Conservation (phyloP, 2,329 filamentous ascomycete genomes). For the Ceratocystis cubensis region DNA sequence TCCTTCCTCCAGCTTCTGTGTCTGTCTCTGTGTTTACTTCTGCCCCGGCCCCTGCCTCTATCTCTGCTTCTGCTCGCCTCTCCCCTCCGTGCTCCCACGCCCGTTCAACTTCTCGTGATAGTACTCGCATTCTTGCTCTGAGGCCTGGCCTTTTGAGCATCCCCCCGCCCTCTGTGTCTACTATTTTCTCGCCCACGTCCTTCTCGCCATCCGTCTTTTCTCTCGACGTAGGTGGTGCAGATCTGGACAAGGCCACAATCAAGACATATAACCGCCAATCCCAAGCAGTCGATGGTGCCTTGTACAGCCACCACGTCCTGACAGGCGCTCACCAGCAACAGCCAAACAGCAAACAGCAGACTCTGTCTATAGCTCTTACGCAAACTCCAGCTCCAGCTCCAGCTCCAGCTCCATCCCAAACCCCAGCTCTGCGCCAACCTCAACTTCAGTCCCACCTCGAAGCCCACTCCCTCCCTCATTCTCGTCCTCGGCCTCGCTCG, state of each 20-base stretch:
- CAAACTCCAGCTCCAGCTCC: neutral
- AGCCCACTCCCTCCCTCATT: neutral
- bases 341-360: too few relatives aligned
- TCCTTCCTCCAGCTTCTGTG: neutral
- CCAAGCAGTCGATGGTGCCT: neutral
- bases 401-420: neutral
- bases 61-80: neutral
- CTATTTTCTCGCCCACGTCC: slow-evolving; percentile 10
- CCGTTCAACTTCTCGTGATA: neutral
- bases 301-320: neutral
- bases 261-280: neutral
- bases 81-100: neutral
- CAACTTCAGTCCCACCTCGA: neutral
- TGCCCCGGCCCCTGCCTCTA: neutral
- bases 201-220: slow-evolving; percentile 3
- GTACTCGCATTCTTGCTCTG: neutral
- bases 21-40: neutral
- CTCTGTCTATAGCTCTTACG: too few relatives aligned
- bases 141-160: neutral
- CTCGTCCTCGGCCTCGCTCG: neutral
- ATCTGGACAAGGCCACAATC: neutral
- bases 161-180: neutral
- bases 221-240: neutral
- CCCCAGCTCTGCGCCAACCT: neutral
- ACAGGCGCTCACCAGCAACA: neutral